A percentile compares a stretch with the other conserved stretches of the same genome.
phyloP scores from a whole-genome alignment of 2,329 filamentous ascomycete species.

The Clarireedia paspali region DNA sequence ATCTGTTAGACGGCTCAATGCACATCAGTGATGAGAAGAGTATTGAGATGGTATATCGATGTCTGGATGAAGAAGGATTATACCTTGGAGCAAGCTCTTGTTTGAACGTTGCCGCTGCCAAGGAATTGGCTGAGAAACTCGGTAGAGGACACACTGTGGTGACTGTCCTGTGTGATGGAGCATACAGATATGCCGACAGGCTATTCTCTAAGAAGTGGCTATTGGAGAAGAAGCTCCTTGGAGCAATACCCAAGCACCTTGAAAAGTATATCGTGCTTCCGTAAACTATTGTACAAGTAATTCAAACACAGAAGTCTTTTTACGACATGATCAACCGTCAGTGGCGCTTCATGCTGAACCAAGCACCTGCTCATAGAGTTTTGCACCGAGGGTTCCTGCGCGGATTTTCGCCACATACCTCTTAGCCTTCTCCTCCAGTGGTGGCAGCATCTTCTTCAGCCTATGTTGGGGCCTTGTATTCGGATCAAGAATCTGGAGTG shows the following conservation, averaged over 20 bases:
- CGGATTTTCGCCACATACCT: neutral
- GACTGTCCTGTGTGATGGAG: conserved; percentile 89
- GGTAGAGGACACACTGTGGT: conserved; percentile 87
- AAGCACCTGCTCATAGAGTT: conserved; percentile 10
- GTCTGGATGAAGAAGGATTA: conserved; percentile 88
- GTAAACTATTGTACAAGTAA: conserved; percentile 33
- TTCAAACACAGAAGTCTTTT: conserved; percentile 7
- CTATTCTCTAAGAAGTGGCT: conserved; percentile 92
- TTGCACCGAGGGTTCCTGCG: neutral
- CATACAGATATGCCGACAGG: conserved; percentile 93
- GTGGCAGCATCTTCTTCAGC: conserved; percentile 5
- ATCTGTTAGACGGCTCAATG: conserved; percentile 74
- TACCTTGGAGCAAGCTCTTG: conserved; percentile 92
- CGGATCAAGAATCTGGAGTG: conserved; percentile 26
- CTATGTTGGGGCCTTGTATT: conserved; percentile 11
- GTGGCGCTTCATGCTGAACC: neutral
- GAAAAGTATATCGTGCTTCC: conserved; percentile 92
- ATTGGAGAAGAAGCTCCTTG: conserved; percentile 72
- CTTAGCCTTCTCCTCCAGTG: neutral
- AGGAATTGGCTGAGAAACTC: conserved; percentile 85
- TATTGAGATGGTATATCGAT: conserved; percentile 96
- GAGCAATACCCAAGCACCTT: conserved; percentile 74
- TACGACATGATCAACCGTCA: neutral
- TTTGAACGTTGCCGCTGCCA: conserved; percentile 90
- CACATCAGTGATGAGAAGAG: conserved; percentile 87